Evolutionary conservation across 2,329 filamentous ascomycete genomes (phyloP).

Genomic region (Tolypocladium paradoxum): DNA sequence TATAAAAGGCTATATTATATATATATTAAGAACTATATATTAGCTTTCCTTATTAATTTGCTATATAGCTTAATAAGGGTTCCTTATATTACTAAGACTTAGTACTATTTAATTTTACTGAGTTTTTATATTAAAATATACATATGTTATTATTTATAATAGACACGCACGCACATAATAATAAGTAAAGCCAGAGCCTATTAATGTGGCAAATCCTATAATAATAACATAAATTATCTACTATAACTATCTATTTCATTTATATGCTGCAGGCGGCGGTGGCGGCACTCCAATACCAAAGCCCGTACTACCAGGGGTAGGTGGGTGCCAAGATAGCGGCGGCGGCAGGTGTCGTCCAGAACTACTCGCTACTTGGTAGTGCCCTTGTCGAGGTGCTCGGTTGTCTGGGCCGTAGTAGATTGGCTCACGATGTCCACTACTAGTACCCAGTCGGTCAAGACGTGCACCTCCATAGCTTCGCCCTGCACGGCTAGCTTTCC

Average conservation of each 20-base stretch:
- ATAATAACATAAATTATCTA: background rate
- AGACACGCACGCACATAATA: too few relatives aligned
- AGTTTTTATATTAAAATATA: too few relatives aligned
- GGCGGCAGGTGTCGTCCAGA: background rate
- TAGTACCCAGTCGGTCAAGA: slow-evolving; percentile 10
- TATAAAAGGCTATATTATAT: too few relatives aligned
- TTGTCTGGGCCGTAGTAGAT: slow-evolving; percentile 17
- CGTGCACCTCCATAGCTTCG: slow-evolving; percentile 16
- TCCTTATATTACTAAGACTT: too few relatives aligned
- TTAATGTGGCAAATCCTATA: too few relatives aligned
- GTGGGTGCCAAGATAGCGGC: slow-evolving; percentile 12
- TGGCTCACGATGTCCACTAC: slow-evolving; percentile 11
- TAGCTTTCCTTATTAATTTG: too few relatives aligned
- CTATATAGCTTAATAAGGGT: too few relatives aligned
- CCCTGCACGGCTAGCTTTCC: slow-evolving; percentile 45
- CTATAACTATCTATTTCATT: background rate
- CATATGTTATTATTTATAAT: too few relatives aligned
- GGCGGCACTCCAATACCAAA: slow-evolving; percentile 23
- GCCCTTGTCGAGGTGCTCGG: background rate
- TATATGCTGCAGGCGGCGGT: slow-evolving; percentile 13
- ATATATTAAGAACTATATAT: too few relatives aligned
- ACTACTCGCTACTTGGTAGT: background rate
- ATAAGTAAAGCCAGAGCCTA: too few relatives aligned
- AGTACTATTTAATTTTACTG: too few relatives aligned
- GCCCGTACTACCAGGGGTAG: slow-evolving; percentile 20